phyloP scores from a whole-genome alignment of 805 yeast genomes.

The Myxozyma neotropica region DNA sequence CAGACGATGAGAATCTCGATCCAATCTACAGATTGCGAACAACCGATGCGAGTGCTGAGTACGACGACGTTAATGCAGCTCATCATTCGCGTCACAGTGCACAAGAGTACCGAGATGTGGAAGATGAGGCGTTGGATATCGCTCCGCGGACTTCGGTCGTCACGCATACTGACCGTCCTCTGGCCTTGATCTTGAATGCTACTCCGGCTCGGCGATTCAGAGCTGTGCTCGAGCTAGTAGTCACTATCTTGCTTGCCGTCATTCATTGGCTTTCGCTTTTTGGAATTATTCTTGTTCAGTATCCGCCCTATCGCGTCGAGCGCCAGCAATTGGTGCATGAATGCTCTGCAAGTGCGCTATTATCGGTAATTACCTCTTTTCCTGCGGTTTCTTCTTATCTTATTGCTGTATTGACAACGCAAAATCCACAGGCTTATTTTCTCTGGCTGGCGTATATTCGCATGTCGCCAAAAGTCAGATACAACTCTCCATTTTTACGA shows the following conservation, averaged over 20 bases:
- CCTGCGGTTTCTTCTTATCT: neutral
- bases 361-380: slow-evolving; percentile 16
- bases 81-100: neutral
- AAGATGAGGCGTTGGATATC: slow-evolving; percentile 21
- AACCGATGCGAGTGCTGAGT: slow-evolving; percentile 29
- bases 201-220: slow-evolving; percentile 18
- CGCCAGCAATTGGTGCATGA: neutral
- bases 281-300: slow-evolving; percentile 23
- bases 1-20: slow-evolving; percentile 17
- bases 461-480: slow-evolving; percentile 22
- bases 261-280: slow-evolving; percentile 17
- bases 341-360: neutral
- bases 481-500: slow-evolving; percentile 35
- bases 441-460: slow-evolving; percentile 34
- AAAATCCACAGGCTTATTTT: slow-evolving; percentile 36
- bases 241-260: slow-evolving; percentile 13
- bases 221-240: slow-evolving; percentile 17
- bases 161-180: slow-evolving; percentile 3
- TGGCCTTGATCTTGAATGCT: slow-evolving; percentile 12
- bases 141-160: slow-evolving; percentile 20
- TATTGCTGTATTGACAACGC: neutral
- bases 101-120: slow-evolving; percentile 14
- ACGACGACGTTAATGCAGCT: slow-evolving; percentile 10
- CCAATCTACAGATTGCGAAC: slow-evolving; percentile 30
- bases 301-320: slow-evolving; percentile 11